These are phyloP conservation scores for Retiboletus fuscus DNA, from an alignment of 1,284 basidiomycete species.

Conservation along the genomic window DNA sequence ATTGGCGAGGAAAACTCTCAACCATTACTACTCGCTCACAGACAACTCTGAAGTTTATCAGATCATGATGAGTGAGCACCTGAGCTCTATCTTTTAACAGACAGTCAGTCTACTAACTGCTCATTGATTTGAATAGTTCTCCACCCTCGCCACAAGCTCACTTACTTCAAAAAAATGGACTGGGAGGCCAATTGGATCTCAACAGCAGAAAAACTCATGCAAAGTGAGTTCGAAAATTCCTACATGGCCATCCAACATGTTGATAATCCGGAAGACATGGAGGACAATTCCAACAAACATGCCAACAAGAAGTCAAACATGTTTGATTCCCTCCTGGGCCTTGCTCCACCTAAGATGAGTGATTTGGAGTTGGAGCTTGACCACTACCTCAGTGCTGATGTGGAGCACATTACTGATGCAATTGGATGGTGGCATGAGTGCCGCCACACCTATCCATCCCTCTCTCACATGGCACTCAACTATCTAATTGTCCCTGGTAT, in stretches of 20 bases:
- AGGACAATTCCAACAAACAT: not conserved
- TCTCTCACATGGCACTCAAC: not conserved
- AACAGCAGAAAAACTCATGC: not conserved
- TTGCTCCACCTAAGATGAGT: not conserved
- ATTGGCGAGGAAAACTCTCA: not conserved
- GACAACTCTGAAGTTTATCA: not conserved
- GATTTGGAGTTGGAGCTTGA: not conserved
- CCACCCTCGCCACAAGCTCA: not conserved
- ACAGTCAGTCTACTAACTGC: not conserved
- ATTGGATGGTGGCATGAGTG: not conserved
- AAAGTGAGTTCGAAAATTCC: not conserved
- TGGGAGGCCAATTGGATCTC: not conserved
- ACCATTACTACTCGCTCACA: not conserved
- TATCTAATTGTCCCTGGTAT: not conserved
- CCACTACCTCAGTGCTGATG: not conserved
- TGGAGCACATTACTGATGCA: not conserved
- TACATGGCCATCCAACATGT: not conserved
- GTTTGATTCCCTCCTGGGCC: not conserved
- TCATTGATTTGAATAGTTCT: not conserved
- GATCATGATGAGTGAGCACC: not conserved
- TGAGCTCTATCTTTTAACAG: too few relatives aligned
- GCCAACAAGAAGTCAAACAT: slow-evolving; percentile 1
- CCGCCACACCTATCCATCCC: not conserved
- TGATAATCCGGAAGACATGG: not conserved
- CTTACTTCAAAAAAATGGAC: not conserved